Percentiles rank a stretch among this genome's conserved stretches.
Conservation (phyloP, 495 filamentous ascomycete genomes). For the Penicillium riverlandense region DNA sequence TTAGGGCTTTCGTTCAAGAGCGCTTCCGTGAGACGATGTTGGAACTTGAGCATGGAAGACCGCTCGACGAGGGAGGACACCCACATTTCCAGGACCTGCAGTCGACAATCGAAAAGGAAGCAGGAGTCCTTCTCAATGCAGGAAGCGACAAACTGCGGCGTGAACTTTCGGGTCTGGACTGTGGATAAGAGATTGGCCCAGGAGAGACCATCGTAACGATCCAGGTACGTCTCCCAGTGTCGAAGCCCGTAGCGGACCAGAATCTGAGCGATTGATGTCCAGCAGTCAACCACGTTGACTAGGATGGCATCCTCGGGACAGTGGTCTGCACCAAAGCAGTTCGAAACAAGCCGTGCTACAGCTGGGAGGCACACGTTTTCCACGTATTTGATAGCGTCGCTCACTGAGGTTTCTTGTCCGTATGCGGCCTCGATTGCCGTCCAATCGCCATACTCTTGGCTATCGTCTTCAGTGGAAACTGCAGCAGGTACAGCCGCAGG, state of each 20-base stretch:
- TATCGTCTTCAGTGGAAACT: slow-evolving; percentile 49
- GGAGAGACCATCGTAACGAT: slow-evolving; percentile 45
- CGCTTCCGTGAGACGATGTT: slow-evolving; percentile 52
- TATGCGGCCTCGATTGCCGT: slow-evolving; percentile 46
- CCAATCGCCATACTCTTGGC: slow-evolving; percentile 71
- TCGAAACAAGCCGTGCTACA: slow-evolving; percentile 54
- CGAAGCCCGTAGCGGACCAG: slow-evolving; percentile 35
- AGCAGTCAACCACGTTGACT: slow-evolving; percentile 50
- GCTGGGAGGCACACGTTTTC: slow-evolving; percentile 41
- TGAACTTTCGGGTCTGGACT: slow-evolving; percentile 56
- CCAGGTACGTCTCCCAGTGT: slow-evolving; percentile 54
- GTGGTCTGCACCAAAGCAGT: slow-evolving; percentile 59
- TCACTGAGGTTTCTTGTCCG: slow-evolving; percentile 21
- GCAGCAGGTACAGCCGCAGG: neutral
- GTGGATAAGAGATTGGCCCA: slow-evolving; percentile 59
- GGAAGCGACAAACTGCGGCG: slow-evolving; percentile 52
- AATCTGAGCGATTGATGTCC: slow-evolving; percentile 47
- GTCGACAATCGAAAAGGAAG: slow-evolving; percentile 37
- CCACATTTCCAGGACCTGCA: slow-evolving; percentile 49
- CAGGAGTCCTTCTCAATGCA: slow-evolving; percentile 44
- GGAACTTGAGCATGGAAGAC: slow-evolving; percentile 58
- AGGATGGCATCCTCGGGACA: slow-evolving; percentile 53
- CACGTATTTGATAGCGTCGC: slow-evolving; percentile 26
- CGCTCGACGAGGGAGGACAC: slow-evolving; percentile 57
- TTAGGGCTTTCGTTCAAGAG: slow-evolving; percentile 42